These are phyloP conservation scores for Umbelopsis isabellina DNA, from an alignment of 192 early-diverging fungal genomes.

Conservation along the genomic window DNA sequence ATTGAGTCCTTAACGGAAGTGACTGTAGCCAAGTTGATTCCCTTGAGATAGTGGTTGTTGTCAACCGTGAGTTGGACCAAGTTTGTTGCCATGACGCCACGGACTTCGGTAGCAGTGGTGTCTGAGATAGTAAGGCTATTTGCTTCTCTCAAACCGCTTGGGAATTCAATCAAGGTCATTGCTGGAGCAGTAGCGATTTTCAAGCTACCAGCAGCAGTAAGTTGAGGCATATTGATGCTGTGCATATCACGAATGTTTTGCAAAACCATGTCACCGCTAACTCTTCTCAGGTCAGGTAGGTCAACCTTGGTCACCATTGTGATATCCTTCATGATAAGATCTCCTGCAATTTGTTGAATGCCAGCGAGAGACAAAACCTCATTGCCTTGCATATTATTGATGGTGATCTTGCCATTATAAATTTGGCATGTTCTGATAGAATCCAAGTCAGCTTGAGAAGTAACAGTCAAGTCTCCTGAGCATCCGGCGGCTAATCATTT, in stretches of 20 bases:
- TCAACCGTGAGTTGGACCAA: conserved; percentile 26
- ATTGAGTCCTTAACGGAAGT: conserved; percentile 3
- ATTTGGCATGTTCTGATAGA: conserved; percentile 26
- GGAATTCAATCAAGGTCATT: conserved; percentile 27
- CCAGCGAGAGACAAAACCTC: conserved; percentile 15
- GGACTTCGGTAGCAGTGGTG: conserved; percentile 25
- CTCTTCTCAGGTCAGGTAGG: conserved; percentile 25
- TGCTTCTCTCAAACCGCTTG: conserved; percentile 33
- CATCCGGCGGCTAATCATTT: conserved; percentile 8
- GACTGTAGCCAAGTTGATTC: conserved; percentile 21
- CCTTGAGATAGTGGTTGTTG: conserved; percentile 34
- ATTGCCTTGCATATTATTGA: background rate
- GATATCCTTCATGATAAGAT: conserved; percentile 22
- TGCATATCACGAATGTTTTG: conserved; percentile 21
- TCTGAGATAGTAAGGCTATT: conserved; percentile 34
- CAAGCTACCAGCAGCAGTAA: conserved; percentile 23
- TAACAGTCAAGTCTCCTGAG: conserved; percentile 23
- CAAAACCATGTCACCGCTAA: conserved; percentile 21
- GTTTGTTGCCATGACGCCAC: conserved; percentile 22
- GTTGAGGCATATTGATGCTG: conserved; percentile 23
- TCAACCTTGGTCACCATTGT: conserved; percentile 19
- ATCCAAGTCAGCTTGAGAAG: conserved; percentile 36
- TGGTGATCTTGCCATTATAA: conserved; percentile 33
- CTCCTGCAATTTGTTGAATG: conserved; percentile 23
- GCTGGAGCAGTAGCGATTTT: conserved; percentile 25